These are phyloP conservation scores for Sporothrix sp. DNA, from an alignment of 2,329 filamentous ascomycete genomes.

Conservation along the genomic window DNA sequence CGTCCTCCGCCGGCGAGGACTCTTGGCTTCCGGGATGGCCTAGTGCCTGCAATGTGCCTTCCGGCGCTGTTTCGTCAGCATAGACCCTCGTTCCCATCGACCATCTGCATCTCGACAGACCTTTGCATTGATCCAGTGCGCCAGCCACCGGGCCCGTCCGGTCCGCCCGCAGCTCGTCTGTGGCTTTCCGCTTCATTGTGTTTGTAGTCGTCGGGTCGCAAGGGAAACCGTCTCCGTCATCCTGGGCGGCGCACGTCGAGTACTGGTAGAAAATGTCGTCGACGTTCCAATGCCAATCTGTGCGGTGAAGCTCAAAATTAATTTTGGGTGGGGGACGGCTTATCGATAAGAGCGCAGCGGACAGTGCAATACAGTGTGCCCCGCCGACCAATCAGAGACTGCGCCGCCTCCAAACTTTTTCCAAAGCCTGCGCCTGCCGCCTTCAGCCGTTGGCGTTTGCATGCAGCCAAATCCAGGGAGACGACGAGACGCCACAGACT, in stretches of 20 bases:
- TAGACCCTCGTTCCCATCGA: too few relatives aligned
- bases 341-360: conserved; percentile 15
- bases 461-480: conserved; percentile 4
- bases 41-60: not conserved
- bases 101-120: not conserved
- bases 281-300: too few relatives aligned
- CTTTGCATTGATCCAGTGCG: not conserved
- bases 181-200: conserved; percentile 17
- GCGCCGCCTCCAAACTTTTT: conserved; percentile 14
- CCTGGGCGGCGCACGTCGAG: too few relatives aligned
- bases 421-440: not conserved
- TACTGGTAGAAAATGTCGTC: too few relatives aligned
- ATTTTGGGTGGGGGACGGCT: conserved; percentile 6
- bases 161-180: conserved; percentile 10
- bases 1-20: not conserved
- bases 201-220: too few relatives aligned
- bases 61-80: not conserved
- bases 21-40: not conserved
- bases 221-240: not conserved
- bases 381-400: conserved; percentile 8
- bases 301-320: conserved; percentile 4
- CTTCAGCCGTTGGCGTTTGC: conserved; percentile 1
- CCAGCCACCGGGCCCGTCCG: not conserved
- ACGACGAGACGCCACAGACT: too few relatives aligned
- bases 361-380: not conserved